Conservation (phyloP, 2,329 filamentous ascomycete species). For the Ophiostoma piceae region DNA sequence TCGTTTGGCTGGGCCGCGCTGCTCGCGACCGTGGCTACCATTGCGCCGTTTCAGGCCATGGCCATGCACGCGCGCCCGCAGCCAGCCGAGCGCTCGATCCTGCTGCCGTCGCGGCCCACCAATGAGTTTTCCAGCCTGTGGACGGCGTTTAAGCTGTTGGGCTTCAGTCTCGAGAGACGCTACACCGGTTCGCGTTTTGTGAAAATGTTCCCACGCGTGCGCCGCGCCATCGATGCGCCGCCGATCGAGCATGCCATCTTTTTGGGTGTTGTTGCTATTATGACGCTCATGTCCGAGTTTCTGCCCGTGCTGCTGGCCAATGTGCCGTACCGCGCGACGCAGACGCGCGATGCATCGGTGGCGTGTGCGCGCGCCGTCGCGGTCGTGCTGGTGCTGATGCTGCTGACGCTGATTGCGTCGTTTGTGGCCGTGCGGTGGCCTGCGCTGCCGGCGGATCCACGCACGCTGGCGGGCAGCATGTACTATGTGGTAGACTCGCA, state of each 20-base stretch:
- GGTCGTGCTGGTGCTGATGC: constrained; percentile 41
- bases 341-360: constrained; percentile 38
- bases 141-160: constrained; percentile 31
- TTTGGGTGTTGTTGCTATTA: constrained; percentile 39
- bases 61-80: constrained; percentile 32
- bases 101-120: constrained; percentile 38
- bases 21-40: constrained; percentile 34
- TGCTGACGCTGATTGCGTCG: constrained; percentile 37
- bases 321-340: constrained; percentile 43
- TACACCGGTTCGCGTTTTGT: background rate
- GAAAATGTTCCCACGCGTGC: background rate
- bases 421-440: constrained; percentile 40
- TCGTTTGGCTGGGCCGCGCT: constrained; percentile 41
- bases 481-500: constrained; percentile 38
- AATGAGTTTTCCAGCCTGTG: constrained; percentile 45
- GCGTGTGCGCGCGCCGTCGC: constrained; percentile 40
- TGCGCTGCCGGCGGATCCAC: constrained; percentile 44
- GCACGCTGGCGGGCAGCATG: constrained; percentile 43
- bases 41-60: constrained; percentile 18
- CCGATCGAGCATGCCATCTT: constrained; percentile 30
- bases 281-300: constrained; percentile 45
- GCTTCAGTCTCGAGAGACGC: background rate
- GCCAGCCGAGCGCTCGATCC: constrained; percentile 37
- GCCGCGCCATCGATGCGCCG: constrained; percentile 3
- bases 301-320: constrained; percentile 48